These are phyloP conservation scores for Setomelanomma holmii DNA, from an alignment of 2,329 filamentous ascomycete genomes.

Conservation along the genomic window DNA sequence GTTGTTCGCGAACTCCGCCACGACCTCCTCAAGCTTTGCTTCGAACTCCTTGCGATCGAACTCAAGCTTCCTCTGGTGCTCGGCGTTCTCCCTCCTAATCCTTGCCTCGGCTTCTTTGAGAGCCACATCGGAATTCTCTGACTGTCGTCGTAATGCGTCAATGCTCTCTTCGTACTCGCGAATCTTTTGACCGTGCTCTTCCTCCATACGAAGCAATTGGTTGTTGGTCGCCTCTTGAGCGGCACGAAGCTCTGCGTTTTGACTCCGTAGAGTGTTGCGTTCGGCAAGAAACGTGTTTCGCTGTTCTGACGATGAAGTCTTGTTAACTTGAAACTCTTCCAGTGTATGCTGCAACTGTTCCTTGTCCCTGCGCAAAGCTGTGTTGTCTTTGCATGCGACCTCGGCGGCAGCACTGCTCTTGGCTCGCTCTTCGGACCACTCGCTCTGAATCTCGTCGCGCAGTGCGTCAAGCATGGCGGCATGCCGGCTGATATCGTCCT, in stretches of 20 bases:
- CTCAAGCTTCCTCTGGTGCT: slow-evolving; percentile 20
- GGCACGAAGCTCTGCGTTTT: slow-evolving; percentile 14
- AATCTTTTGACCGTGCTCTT: slow-evolving; percentile 3
- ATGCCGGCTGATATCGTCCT: slow-evolving; percentile 16
- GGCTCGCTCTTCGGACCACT: slow-evolving; percentile 5
- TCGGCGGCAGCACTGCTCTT: slow-evolving; percentile 12
- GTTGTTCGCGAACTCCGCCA: neutral
- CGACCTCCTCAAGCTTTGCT: slow-evolving; percentile 3
- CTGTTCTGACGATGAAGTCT: slow-evolving; percentile 11
- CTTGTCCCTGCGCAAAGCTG: slow-evolving; percentile 17
- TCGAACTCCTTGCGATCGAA: slow-evolving; percentile 15
- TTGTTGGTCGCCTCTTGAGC: slow-evolving; percentile 6
- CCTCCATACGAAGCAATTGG: slow-evolving; percentile 10
- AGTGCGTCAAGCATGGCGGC: slow-evolving; percentile 13
- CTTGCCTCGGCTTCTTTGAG: slow-evolving; percentile 24
- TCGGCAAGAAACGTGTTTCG: slow-evolving; percentile 12
- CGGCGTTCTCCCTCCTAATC: slow-evolving; percentile 11
- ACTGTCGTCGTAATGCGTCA: neutral
- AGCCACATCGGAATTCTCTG: slow-evolving; percentile 11
- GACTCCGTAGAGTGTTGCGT: slow-evolving; percentile 14
- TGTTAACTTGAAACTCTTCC: slow-evolving; percentile 11
- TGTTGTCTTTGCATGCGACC: slow-evolving; percentile 3
- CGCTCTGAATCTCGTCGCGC: slow-evolving; percentile 15
- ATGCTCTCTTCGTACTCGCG: slow-evolving; percentile 1
- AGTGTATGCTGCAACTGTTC: slow-evolving; percentile 12